Conservation (phyloP, 106 monocot genomes). For the Dendrobium nobile region DNA sequence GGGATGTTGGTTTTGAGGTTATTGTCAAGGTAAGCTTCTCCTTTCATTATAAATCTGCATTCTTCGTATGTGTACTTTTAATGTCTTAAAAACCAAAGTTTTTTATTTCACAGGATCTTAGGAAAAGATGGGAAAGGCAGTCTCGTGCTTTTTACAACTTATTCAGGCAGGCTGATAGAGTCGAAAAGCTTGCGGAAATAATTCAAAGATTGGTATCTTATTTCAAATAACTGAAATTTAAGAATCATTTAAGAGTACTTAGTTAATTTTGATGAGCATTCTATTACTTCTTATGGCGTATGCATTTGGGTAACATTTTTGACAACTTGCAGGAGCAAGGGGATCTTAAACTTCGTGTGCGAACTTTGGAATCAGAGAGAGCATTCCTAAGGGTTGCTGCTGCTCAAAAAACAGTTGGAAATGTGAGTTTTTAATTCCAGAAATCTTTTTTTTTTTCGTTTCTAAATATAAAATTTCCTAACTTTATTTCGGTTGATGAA, state of each 20-base stretch:
- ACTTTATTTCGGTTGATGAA: background rate
- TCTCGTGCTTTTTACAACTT: constrained; percentile 79
- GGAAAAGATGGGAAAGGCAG: constrained; percentile 92
- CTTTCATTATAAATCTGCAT: constrained; percentile 5
- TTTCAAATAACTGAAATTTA: background rate
- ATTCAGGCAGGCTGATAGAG: constrained; percentile 93
- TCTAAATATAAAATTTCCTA: background rate
- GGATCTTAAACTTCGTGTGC: constrained; percentile 93
- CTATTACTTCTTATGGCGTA: background rate
- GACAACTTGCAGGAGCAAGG: constrained; percentile 76
- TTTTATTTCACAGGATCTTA: constrained; percentile 55
- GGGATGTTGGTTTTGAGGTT: constrained; percentile 93
- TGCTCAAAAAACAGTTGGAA: constrained; percentile 80
- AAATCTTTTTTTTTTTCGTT: background rate
- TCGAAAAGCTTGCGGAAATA: constrained; percentile 82
- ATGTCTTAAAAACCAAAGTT: background rate
- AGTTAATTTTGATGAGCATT: background rate
- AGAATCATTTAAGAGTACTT: background rate
- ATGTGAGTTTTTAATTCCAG: constrained; percentile 44
- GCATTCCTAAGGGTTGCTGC: constrained; percentile 87
- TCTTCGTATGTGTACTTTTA: background rate
- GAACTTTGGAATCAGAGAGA: constrained; percentile 89
- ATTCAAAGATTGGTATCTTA: constrained; percentile 85
- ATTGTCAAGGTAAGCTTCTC: constrained; percentile 65
- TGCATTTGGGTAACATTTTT: background rate